phyloP scores from a whole-genome alignment of 345 rosid genomes.

The Psidium guajava region DNA sequence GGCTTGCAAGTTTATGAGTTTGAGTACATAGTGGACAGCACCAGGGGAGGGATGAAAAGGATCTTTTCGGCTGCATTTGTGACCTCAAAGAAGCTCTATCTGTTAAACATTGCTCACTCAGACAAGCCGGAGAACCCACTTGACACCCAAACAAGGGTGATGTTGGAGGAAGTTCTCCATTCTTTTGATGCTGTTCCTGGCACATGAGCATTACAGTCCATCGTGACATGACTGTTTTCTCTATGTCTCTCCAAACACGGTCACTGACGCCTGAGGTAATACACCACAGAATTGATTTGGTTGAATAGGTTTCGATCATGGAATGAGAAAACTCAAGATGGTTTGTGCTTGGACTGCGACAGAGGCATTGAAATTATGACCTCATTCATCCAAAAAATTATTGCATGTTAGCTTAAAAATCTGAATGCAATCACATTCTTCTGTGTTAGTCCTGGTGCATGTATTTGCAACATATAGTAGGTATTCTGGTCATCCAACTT shows the following conservation, averaged over 20 bases:
- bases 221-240: neutral
- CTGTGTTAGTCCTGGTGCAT: neutral
- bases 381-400: neutral
- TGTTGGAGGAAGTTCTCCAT: slow-evolving; percentile 69
- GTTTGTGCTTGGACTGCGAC: neutral
- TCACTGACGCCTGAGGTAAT: neutral
- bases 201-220: neutral
- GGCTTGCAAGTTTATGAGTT: slow-evolving; percentile 67
- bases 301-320: neutral
- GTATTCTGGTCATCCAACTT: neutral
- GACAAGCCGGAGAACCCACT: slow-evolving; percentile 73
- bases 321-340: neutral
- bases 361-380: neutral
- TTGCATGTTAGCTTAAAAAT: neutral
- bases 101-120: slow-evolving; percentile 59
- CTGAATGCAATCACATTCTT: neutral
- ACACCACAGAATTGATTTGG: neutral
- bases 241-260: neutral
- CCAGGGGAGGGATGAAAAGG: slow-evolving; percentile 80
- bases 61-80: slow-evolving; percentile 84
- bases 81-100: slow-evolving; percentile 60
- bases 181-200: slow-evolving; percentile 47
- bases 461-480: neutral
- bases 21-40: slow-evolving; percentile 72
- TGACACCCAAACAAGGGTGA: slow-evolving; percentile 35